These are phyloP conservation scores for Penicillium diatomitis DNA, from an alignment of 495 filamentous ascomycete genomes.

Conservation along the genomic window DNA sequence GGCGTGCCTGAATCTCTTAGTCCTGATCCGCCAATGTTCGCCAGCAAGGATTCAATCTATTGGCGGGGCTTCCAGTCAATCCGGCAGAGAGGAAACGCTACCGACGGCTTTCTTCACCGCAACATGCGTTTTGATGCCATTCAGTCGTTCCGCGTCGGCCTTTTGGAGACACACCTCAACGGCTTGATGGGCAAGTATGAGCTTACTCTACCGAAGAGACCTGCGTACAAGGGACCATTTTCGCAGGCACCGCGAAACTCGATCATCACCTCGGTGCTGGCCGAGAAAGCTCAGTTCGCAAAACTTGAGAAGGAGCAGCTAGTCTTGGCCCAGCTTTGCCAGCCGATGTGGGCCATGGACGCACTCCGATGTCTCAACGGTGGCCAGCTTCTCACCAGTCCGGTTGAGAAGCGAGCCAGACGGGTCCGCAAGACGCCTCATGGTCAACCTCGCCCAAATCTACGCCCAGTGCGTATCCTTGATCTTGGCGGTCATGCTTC, in stretches of 20 bases:
- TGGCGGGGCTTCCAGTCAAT: conserved; percentile 80
- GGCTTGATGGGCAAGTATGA: conserved; percentile 74
- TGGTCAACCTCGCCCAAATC: conserved; percentile 2
- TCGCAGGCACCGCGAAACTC: conserved; percentile 46
- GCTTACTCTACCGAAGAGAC: conserved; percentile 36
- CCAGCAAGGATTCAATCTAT: conserved; percentile 70
- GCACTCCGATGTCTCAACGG: conserved; percentile 69
- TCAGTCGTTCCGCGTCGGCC: conserved; percentile 65
- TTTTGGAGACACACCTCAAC: conserved; percentile 54
- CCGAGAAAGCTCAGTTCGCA: conserved; percentile 39
- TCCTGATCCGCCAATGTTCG: conserved; percentile 21
- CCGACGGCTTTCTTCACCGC: conserved; percentile 76
- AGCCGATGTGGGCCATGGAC: conserved; percentile 72
- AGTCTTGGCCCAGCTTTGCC: conserved; percentile 63
- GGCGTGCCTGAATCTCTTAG: conserved; percentile 34
- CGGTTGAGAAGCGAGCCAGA: conserved; percentile 51
- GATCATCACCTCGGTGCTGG: conserved; percentile 27
- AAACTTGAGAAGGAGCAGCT: conserved; percentile 68
- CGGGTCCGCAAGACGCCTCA: conserved; percentile 1
- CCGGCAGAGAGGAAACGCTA: conserved; percentile 44
- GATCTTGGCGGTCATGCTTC: conserved; percentile 80
- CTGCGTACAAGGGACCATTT: conserved; percentile 42
- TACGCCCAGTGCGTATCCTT: conserved; percentile 50
- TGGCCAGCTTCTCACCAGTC: conserved; percentile 69
- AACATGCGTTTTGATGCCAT: conserved; percentile 81